phyloP scores from a whole-genome alignment of 345 rosid species.

The Conringia planisiliqua region DNA sequence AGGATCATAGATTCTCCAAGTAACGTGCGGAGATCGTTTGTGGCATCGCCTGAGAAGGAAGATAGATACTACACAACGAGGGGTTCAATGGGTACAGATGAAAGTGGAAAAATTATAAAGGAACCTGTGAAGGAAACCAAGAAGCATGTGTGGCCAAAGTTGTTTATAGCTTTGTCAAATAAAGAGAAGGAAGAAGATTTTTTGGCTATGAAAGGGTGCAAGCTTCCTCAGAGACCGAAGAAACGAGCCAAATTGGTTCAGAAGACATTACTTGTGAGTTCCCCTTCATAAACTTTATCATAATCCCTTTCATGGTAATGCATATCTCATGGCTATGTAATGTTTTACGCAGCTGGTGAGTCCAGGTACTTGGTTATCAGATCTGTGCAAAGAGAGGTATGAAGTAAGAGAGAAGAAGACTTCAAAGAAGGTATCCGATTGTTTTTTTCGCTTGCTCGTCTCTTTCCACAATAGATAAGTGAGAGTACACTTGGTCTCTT shows the following conservation, averaged over 20 bases:
- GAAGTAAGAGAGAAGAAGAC: conserved; percentile 93
- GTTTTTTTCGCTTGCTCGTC: neutral
- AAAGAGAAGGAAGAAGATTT: conserved; percentile 97
- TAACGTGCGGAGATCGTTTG: conserved; percentile 46
- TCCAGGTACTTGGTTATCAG: conserved; percentile 92
- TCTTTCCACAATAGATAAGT: neutral
- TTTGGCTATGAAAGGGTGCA: conserved; percentile 94
- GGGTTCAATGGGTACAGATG: conserved; percentile 72
- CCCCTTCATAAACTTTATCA: neutral
- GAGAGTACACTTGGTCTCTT: neutral
- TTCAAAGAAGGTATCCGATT: conserved; percentile 67
- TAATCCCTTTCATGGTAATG: neutral
- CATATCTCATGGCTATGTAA: neutral
- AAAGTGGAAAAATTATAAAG: conserved; percentile 49
- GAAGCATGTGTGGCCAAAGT: conserved; percentile 65
- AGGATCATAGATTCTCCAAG: conserved; percentile 50
- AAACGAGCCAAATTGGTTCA: conserved; percentile 87
- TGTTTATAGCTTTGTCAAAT: conserved; percentile 67
- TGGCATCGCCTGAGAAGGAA: conserved; percentile 68
- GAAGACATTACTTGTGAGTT: conserved; percentile 71
- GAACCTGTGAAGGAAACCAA: conserved; percentile 65
- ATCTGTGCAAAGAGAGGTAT: conserved; percentile 75
- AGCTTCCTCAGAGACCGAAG: conserved; percentile 89
- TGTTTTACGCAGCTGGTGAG: conserved; percentile 60
- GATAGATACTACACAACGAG: conserved; percentile 77